Conservation (phyloP, 2,329 filamentous ascomycete genomes). For the Xylaria sp. region DNA sequence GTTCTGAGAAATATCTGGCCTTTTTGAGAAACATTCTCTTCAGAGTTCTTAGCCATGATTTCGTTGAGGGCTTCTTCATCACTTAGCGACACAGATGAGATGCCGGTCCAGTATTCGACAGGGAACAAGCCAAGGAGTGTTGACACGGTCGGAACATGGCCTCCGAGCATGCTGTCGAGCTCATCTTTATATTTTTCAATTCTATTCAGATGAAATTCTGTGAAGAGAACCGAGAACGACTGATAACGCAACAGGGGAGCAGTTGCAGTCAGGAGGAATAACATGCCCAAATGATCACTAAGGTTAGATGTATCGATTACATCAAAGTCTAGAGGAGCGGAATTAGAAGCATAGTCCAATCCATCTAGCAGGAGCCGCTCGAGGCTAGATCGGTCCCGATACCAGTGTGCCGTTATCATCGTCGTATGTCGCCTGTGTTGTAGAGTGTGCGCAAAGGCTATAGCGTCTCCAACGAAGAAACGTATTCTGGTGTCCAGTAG, state of each 20-base stretch:
- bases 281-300: conserved; percentile 56
- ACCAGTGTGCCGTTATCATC: conserved; percentile 55
- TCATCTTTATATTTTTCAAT: conserved; percentile 44
- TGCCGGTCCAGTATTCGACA: conserved; percentile 57
- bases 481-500: conserved; percentile 54
- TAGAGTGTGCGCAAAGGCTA: conserved; percentile 64
- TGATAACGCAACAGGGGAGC: conserved; percentile 58
- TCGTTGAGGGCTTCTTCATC: conserved; percentile 22
- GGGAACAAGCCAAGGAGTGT: conserved; percentile 62
- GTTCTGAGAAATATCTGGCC: conserved; percentile 29
- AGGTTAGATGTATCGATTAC: conserved; percentile 67
- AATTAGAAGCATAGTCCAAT: conserved; percentile 52
- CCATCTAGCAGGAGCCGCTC: conserved; percentile 54
- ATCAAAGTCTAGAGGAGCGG: conserved; percentile 59
- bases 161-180: conserved; percentile 54
- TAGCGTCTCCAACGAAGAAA: conserved; percentile 60
- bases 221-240: conserved; percentile 60
- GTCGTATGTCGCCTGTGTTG: conserved; percentile 52
- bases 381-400: conserved; percentile 54
- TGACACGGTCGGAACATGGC: conserved; percentile 59
- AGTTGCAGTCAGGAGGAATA: conserved; percentile 59
- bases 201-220: conserved; percentile 56
- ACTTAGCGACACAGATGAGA: conserved; percentile 14
- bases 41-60: background rate
- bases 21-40: conserved; percentile 2